These are phyloP conservation scores for Trichoderma simmonsii DNA, from an alignment of 2,329 filamentous ascomycete species.

Conservation along the genomic window DNA sequence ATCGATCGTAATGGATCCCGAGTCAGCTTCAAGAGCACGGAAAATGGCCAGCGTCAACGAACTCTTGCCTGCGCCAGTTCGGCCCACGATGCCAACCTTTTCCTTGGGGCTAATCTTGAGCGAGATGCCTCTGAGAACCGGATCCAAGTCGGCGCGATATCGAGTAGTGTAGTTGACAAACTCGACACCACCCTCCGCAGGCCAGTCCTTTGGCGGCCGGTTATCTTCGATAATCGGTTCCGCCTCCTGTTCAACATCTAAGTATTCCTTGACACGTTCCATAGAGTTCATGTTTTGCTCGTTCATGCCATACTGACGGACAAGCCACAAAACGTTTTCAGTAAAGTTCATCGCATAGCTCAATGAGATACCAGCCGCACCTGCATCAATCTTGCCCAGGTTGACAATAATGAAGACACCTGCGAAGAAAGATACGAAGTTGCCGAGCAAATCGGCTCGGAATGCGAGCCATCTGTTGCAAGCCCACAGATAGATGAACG, in stretches of 20 bases:
- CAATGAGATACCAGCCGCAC: constrained; percentile 87
- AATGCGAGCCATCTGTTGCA: constrained; percentile 96
- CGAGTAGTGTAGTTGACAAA: constrained; percentile 87
- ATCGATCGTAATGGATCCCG: constrained; percentile 86
- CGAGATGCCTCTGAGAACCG: constrained; percentile 76
- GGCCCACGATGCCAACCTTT: constrained; percentile 93
- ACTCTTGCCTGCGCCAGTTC: constrained; percentile 95
- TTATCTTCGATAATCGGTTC: constrained; percentile 71
- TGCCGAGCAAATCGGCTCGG: constrained; percentile 84
- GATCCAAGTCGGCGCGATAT: constrained; percentile 83
- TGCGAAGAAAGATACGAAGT: constrained; percentile 89
- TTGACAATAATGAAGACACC: constrained; percentile 86
- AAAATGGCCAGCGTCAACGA: constrained; percentile 91
- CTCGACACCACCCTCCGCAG: constrained; percentile 77
- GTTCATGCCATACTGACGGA: constrained; percentile 88
- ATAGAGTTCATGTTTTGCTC: constrained; percentile 99
- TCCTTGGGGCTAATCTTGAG: constrained; percentile 84
- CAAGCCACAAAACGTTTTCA: constrained; percentile 94
- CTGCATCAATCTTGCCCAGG: constrained; percentile 79
- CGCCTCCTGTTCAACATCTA: constrained; percentile 94
- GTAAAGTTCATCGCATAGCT: constrained; percentile 97
- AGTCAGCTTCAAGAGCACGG: constrained; percentile 86
- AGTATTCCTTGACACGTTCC: constrained; percentile 94
- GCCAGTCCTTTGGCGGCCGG: constrained; percentile 78
- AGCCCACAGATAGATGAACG: constrained; percentile 95